Base-by-base conservation (phyloP, 129 eudicot species). In the Flaveria bidentis region DNA sequence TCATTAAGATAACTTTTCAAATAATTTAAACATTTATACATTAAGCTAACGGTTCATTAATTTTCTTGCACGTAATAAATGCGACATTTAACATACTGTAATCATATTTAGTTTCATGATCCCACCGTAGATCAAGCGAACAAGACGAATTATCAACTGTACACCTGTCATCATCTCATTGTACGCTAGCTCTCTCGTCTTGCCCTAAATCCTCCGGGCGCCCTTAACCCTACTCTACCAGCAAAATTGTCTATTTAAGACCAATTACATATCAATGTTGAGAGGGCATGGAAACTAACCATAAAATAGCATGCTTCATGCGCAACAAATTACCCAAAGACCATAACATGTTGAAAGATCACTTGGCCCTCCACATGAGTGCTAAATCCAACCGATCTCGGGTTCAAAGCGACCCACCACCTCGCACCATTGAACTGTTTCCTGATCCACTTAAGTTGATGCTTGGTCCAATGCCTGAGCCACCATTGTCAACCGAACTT, bases 401-500 rank as follows among this genome's bases (percentile, higher is more conserved):
- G 26, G 15, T 10, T 23, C 68, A 10, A 28, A 78, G 41, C 12
- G 63, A 42, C 6, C 36, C 50, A 45, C 82, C 69, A 78, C 16
- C 60, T 7, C 14, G 16, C 42, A 46, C 41, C 18, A 15, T 9
- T 0, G 20, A 78, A 28, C 71, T 78, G 41, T 69, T 78, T 16
- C 82, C 71, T 11, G 82, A 78, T 78, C 62, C 5, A 3, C 16
- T 78, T 17, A 16, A 2, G 16, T 36, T 78, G 71, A 46, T 22
- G 76, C 51, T 78, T 12, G 51, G 71, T 44, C 76, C 70, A 44
- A 51, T 76, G 8, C 61, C 42, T 2, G 26, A 28, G 63, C 60
- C 82, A 57, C 71, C 82, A 58, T 36, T 45, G 44, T 78, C 82
- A 11, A 51, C n/a, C 15, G 62, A 78, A 30, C 81, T 56, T 30